Base-by-base conservation (phyloP, 2,329 filamentous ascomycete genomes). In the Ceratocystis destructans region DNA sequence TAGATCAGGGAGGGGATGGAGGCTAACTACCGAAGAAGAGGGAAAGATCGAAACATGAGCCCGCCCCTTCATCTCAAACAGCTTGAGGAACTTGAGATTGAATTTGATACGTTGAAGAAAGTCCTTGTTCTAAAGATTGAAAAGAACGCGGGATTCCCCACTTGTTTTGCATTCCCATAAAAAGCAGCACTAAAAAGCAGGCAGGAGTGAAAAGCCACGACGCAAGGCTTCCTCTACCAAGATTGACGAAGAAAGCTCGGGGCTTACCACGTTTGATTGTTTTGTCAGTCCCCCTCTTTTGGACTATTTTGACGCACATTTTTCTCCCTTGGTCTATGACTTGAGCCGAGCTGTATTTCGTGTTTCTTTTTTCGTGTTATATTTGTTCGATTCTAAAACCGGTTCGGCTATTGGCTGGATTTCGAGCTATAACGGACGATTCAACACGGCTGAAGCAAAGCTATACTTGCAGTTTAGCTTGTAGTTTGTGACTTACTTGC, bases 401-500 rank as follows among this genome's bases (percentile, higher is more conserved):
- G 55, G 3, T 3, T 31, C 28, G 7, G n/a, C n/a, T 25, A 20
- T 37, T 59, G 55, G 55, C 55, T 59, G 28, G 15, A 37, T 31
- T 31, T 37, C 15, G 28, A 59, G 55, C 17, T 59, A 59, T 31
- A 59, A 59, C 25, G 15, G 55, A 37, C 55, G 55, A 59, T 37
- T 59, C 28, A 25, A 59, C 55, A 59, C 55, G 17, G 28, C 55
- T 59, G 55, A 59, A 59, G 55, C 55, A 59, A 37, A 59, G 55
- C 55, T 33, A 5, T 59, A 37, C 28, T 37, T 53, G 7, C n/a
- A 25, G 48, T 25, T 22, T 20, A 25, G 6, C 48, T 53, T 25
- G 48, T 12, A 25, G 48, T 8, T 53, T 59, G 1, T 28, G 55
- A 31, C 31, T 31, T 59, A 17, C 55, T 37, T 31, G 15, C 31